Base-by-base conservation (phyloP, 1,284 basidiomycete genomes). In the Tilletia setariae region DNA sequence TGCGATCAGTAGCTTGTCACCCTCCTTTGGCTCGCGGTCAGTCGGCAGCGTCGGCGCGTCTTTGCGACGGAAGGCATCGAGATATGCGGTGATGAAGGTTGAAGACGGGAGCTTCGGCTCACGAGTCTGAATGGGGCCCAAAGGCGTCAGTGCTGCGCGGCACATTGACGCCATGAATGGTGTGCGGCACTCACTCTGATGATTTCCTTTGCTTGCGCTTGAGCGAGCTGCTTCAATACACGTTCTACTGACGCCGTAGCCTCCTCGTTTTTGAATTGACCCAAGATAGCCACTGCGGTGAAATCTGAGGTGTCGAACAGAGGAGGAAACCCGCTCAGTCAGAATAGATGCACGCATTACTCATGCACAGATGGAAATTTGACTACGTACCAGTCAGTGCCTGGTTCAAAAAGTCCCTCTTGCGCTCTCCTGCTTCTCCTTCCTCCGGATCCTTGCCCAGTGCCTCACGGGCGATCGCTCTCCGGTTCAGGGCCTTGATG, bases 1-100 rank as follows among this genome's bases (percentile, higher is more conserved):
- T 23, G 91, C 86, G 63, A 89, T 82, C 35, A 98, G 87, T 1
- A 92, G 95, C 74, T 90, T 84, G 83, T 98, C 96, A 19, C 94
- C 96, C 72, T 85, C 84, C 1, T 89, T 86, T 0, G 91, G 88
- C 59, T 86, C 86, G 11, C 35, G 35, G 35, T 40, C 35, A 75
- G 90, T 90, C n/a, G 94, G 92, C 46, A 95, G 86, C 0, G 83
- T 79, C 16, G 92, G 93, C 67, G 88, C 86, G 19, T 89, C 83
- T 70, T 90, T 90, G 71, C 89, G 85, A 74, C 95, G 89, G 91
- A 98, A 98, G 11, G 96, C 95, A 71, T 94, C 91, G 80, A 98
- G 92, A 86, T 98, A 98, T 1, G 94, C 92, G 15, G 91, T 90
- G 75, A 97, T 91, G 84, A 98, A 98, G 1, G 92, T 95, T 74